Base-by-base conservation (phyloP, 2,329 filamentous ascomycete genomes). In the Cladosporium sp. region DNA sequence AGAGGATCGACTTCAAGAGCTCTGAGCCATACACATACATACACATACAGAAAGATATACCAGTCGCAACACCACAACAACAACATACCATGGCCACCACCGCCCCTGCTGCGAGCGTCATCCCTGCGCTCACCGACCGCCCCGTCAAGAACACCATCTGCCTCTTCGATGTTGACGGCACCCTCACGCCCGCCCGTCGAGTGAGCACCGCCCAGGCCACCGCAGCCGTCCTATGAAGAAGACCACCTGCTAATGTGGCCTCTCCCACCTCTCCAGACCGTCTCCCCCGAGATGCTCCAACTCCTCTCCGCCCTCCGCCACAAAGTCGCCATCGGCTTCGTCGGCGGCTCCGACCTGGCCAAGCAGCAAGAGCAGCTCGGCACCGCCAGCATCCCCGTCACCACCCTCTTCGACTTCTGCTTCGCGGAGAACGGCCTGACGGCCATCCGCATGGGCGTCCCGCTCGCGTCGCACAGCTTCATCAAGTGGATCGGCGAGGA, bases 331-430 rank as follows among this genome's bases (percentile, higher is more conserved):
- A 92, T 97, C 75, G 93, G 93, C 73, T 96, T 88, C 82, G 93
- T 98, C 68, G 95, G 95, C 75, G 95, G 95, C 78, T 95, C 91
- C 74, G 91, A 98, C 84, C 87, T 97, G 69, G 82, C 80, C 78
- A 98, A 99, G 84, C 95, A 98, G 82, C 92, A 98, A 81, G 95
- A 98, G 81, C 94, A 98, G 83, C 87, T 98, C 68, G 93, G 93
- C 78, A 85, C 87, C 4, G 78, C 86, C 30, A 82, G 85, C 66
- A 85, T 90, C 72, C 78, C 83, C 72, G 94, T 98, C 68, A 93
- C 89, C 62, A 84, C 87, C 68, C 88, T 98, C 75, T 99, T 99
- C 84, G 95, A 99, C 84, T 99, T 92, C 83, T 95, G 91, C 87
- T 99, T 99, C 83, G 85, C 93, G 67, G 95, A 99, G 84, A 99